Evolutionary conservation across 2,329 filamentous ascomycete genomes (phyloP).

Genomic region (Botrytis cinerea): DNA sequence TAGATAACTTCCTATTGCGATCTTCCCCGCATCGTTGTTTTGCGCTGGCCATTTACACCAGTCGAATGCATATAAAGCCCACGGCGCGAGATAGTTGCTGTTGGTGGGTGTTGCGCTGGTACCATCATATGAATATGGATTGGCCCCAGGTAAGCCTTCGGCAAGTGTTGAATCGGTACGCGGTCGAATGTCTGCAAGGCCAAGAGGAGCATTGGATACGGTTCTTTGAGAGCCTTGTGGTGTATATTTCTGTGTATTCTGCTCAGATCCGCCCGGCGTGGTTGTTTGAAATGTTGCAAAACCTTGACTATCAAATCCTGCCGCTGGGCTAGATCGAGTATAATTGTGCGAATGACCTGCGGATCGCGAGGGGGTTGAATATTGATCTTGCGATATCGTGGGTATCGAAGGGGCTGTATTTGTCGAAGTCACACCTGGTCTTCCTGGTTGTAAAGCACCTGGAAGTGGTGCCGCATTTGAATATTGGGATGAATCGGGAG

Average conservation of each 20-base stretch:
- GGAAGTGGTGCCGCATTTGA: conserved; percentile 52
- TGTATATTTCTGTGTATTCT: conserved; percentile 54
- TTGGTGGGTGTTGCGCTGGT: conserved; percentile 68
- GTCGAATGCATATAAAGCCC: conserved; percentile 95
- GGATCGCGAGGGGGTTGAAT: conserved; percentile 65
- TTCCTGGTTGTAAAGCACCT: conserved; percentile 61
- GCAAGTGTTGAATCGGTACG: conserved; percentile 79
- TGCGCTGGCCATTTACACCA: conserved; percentile 98
- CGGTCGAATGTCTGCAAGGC: conserved; percentile 87
- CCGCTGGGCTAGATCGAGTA: conserved; percentile 80
- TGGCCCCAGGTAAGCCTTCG: conserved; percentile 65
- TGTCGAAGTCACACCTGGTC: conserved; percentile 53
- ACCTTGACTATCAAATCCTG: conserved; percentile 53
- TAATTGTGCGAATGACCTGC: conserved; percentile 72
- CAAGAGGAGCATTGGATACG: conserved; percentile 79
- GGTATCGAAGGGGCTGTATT: conserved; percentile 62
- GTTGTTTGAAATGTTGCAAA: conserved; percentile 62
- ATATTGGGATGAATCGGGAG: conserved; percentile 51
- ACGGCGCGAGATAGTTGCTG: conserved; percentile 91
- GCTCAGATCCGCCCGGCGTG: conserved; percentile 61
- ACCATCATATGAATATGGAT: conserved; percentile 63
- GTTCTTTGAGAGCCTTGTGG: conserved; percentile 60
- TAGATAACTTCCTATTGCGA: conserved; percentile 92
- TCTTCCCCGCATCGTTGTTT: conserved; percentile 79
- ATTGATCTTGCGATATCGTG: conserved; percentile 58